phyloP scores from a whole-genome alignment of 140 eudicot species.

The Ambrosia hybrid region DNA sequence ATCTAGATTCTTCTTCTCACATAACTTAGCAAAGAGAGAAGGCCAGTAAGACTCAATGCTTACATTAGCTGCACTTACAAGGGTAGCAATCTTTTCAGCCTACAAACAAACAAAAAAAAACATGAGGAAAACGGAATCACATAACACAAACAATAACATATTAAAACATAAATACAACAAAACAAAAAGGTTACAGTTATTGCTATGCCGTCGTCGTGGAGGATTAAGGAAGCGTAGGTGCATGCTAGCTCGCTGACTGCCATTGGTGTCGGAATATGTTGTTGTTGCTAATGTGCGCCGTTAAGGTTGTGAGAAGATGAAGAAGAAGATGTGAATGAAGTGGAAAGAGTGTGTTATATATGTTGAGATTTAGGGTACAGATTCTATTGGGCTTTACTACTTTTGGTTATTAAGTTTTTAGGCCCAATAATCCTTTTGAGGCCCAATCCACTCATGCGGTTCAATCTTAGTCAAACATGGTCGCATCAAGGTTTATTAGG shows the following conservation, averaged over 20 bases:
- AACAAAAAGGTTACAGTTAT: slow-evolving; percentile 39
- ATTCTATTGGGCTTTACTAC: slow-evolving; percentile 11
- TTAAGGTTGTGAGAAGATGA: neutral
- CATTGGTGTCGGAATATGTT: slow-evolving; percentile 26
- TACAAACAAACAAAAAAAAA: too few species aligned
- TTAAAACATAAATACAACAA: too few species aligned
- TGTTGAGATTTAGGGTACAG: slow-evolving; percentile 26
- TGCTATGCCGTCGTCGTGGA: slow-evolving; percentile 68
- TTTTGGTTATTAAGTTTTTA: neutral
- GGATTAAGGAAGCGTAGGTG: slow-evolving; percentile 63
- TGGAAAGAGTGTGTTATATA: slow-evolving; percentile 3
- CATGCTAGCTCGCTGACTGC: slow-evolving; percentile 65
- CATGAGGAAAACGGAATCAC: too few species aligned
- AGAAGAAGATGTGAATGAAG: neutral
- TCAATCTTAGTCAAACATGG: too few species aligned
- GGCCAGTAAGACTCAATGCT: slow-evolving; percentile 76
- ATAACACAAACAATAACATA: too few species aligned
- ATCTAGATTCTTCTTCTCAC: slow-evolving; percentile 57
- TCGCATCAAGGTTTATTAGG: too few species aligned
- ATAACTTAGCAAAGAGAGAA: slow-evolving; percentile 53
- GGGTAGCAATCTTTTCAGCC: slow-evolving; percentile 54
- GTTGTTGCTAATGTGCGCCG: slow-evolving; percentile 14
- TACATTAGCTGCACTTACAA: slow-evolving; percentile 59
- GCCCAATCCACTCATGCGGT: neutral
- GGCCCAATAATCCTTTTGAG: neutral